phyloP scores from a whole-genome alignment of 2,329 filamentous ascomycete genomes.

The Pyricularia sp. region DNA sequence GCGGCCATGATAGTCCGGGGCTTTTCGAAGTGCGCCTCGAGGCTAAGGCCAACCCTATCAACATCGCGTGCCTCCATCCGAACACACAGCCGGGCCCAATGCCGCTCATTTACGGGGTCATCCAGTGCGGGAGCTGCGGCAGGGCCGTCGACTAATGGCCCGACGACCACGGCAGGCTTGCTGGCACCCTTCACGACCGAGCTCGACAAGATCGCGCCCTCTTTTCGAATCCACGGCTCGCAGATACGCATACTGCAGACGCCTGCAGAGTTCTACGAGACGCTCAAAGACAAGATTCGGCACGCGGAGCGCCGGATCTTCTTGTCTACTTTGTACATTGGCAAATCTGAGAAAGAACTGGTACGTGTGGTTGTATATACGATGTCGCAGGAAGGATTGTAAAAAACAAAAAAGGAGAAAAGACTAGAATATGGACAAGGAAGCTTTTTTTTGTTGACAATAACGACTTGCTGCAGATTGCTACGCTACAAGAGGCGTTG shows the following conservation, averaged over 20 bases:
- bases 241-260: slow-evolving; percentile 71
- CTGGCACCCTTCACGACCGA: slow-evolving; percentile 54
- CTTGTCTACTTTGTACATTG: slow-evolving; percentile 93
- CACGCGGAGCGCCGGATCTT: slow-evolving; percentile 74
- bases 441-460: slow-evolving; percentile 3
- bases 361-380: slow-evolving; percentile 28
- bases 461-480: slow-evolving; percentile 42
- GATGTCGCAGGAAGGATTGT: too few species aligned
- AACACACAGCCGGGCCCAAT: slow-evolving; percentile 15
- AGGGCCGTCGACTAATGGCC: slow-evolving; percentile 10
- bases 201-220: slow-evolving; percentile 81
- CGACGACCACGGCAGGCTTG: slow-evolving; percentile 24
- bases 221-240: slow-evolving; percentile 75
- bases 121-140: slow-evolving; percentile 17
- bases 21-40: slow-evolving; percentile 20
- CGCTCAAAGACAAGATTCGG: slow-evolving; percentile 80
- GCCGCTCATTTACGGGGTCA: slow-evolving; percentile 28
- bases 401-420: not conserved
- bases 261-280: slow-evolving; percentile 84
- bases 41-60: slow-evolving; percentile 18
- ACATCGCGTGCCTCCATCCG: slow-evolving; percentile 7
- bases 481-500: slow-evolving; percentile 67
- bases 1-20: slow-evolving; percentile 24
- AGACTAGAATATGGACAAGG: not conserved
- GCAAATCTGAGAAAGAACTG: slow-evolving; percentile 83